Evolutionary conservation across 768 basidiomycete genomes (phyloP).

Genomic region (Daedaleopsis nitida): DNA sequence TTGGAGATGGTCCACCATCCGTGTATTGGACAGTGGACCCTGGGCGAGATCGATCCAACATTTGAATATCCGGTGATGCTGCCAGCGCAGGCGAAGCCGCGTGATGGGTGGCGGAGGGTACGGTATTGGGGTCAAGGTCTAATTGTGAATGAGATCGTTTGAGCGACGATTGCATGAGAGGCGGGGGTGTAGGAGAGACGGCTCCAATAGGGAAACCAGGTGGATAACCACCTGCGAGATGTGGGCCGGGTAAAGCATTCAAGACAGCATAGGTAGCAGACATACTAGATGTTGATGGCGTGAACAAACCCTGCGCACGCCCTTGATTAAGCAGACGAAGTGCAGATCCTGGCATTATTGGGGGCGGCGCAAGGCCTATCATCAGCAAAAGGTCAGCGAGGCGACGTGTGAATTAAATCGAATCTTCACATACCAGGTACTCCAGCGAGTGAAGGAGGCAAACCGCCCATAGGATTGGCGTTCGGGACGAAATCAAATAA

Average conservation of each 20-base stretch:
- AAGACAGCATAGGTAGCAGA: slow-evolving; percentile 47
- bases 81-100: slow-evolving; percentile 32
- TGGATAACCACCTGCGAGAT: slow-evolving; percentile 45
- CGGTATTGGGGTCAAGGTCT: slow-evolving; percentile 47
- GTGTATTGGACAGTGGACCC: slow-evolving; percentile 49
- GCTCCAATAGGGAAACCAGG: slow-evolving; percentile 46
- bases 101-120: slow-evolving; percentile 17
- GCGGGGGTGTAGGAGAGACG: slow-evolving; percentile 39
- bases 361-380: slow-evolving; percentile 64
- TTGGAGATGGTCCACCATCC: slow-evolving; percentile 64
- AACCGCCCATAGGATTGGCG: slow-evolving; percentile 65
- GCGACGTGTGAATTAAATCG: background rate
- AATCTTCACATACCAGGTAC: slow-evolving; percentile 23
- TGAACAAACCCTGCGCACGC: slow-evolving; percentile 83
- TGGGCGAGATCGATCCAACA: slow-evolving; percentile 50
- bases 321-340: slow-evolving; percentile 84
- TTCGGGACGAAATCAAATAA: slow-evolving; percentile 92
- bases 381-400: background rate
- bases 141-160: slow-evolving; percentile 70
- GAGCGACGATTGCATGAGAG: slow-evolving; percentile 42
- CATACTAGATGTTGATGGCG: slow-evolving; percentile 74
- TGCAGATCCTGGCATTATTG: slow-evolving; percentile 87
- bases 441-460: slow-evolving; percentile 42
- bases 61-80: slow-evolving; percentile 46
- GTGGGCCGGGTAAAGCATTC: slow-evolving; percentile 56